A percentile compares a stretch with the other conserved stretches of the same genome.
Evolutionary conservation across 305 asterid genomes (phyloP).

Genomic region (Withania somnifera): DNA sequence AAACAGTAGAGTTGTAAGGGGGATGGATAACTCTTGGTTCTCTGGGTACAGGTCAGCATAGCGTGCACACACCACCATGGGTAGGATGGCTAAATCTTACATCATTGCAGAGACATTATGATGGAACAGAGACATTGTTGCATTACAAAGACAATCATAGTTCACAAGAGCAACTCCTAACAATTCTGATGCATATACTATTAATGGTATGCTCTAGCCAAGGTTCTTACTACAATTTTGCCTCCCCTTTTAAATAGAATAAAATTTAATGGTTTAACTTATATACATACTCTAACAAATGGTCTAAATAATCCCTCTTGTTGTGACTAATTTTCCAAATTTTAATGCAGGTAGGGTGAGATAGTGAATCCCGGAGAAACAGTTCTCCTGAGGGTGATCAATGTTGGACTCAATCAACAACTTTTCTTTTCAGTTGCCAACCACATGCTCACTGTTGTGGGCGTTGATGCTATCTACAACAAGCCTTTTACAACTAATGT

Average conservation of each 20-base stretch:
- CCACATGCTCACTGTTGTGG: conserved; percentile 70
- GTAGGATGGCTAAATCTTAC: too few species aligned
- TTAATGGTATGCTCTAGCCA: conserved; percentile 74
- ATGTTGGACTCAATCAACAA: conserved; percentile 80
- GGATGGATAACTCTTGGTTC: too few species aligned
- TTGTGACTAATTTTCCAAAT: neutral
- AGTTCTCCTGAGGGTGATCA: conserved; percentile 62
- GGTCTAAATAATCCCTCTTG: neutral
- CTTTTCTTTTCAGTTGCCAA: conserved; percentile 61
- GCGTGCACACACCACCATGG: too few species aligned
- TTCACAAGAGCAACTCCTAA: conserved; percentile 74
- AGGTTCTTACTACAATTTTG: conserved; percentile 23
- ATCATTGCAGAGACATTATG: too few species aligned
- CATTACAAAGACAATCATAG: conserved; percentile 37
- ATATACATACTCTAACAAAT: neutral
- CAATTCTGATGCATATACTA: conserved; percentile 67
- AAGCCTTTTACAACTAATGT: conserved; percentile 51
- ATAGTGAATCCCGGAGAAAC: conserved; percentile 49
- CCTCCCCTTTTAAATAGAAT: neutral
- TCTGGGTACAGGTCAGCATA: too few species aligned
- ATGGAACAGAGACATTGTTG: conserved; percentile 64
- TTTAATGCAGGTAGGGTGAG: conserved; percentile 36
- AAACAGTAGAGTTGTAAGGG: too few species aligned
- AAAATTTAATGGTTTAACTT: neutral
- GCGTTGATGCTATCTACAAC: conserved; percentile 53